Evolutionary conservation across 2,329 filamentous ascomycete species (phyloP).

Genomic region (Apiospora koreana): DNA sequence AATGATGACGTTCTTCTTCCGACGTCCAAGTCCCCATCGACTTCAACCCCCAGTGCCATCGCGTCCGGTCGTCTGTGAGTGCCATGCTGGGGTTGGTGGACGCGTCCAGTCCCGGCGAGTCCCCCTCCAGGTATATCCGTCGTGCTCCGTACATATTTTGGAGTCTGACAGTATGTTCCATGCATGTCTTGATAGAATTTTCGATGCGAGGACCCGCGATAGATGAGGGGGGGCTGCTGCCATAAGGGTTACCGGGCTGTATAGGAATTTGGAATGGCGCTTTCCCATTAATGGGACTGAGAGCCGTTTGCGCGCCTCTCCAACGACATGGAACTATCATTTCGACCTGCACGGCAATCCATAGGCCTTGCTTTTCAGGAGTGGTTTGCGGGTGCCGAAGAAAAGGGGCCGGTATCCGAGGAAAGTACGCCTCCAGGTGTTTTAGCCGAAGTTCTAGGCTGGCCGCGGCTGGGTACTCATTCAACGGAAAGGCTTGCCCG

Average conservation of each 20-base stretch:
- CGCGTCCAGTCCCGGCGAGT: no score
- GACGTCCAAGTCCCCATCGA: neutral
- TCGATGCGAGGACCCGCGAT: no score
- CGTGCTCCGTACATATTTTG: neutral
- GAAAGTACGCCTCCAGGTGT: neutral
- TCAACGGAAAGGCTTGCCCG: neutral
- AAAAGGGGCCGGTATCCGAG: neutral
- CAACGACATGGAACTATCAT: neutral
- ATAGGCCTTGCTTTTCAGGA: neutral
- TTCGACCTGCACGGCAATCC: neutral
- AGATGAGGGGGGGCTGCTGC: no score
- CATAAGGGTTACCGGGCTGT: no score
- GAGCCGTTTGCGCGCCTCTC: rapidly evolving
- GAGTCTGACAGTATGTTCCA: no score
- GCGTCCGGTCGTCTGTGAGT: neutral
- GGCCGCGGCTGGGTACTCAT: neutral
- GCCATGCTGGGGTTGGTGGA: neutral
- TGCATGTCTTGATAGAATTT: no score
- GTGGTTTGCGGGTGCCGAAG: neutral
- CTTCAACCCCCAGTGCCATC: neutral
- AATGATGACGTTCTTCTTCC: no score
- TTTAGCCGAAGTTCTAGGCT: neutral
- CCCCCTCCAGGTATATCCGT: neutral
- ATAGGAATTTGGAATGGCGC: neutral
- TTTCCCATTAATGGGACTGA: neutral